Percentiles rank a stretch among this genome's conserved stretches.
phyloP scores from a whole-genome alignment of 306 rosid genomes.

The Canavalia ensiformis region DNA sequence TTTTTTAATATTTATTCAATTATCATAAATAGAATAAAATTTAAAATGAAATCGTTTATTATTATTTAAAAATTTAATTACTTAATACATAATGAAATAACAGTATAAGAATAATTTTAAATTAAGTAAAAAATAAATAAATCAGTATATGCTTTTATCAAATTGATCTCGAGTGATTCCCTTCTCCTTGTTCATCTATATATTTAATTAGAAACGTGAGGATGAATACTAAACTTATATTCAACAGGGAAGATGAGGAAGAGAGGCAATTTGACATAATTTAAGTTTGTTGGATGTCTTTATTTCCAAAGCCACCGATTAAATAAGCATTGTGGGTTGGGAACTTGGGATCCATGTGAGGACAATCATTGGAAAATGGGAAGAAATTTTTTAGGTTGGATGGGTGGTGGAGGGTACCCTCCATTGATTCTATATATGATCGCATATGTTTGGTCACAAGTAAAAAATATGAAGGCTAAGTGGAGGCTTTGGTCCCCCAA shows the following conservation, averaged over 20 bases:
- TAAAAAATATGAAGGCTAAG: conserved; percentile 36
- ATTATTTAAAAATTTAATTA: not conserved
- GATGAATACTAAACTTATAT: conserved; percentile 16
- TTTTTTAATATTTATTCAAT: not conserved
- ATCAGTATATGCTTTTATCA: conserved; percentile 6
- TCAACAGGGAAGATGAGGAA: conserved; percentile 16
- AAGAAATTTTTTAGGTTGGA: conserved; percentile 43
- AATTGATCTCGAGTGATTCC: conserved; percentile 24
- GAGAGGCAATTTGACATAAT: conserved; percentile 43
- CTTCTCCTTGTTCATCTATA: conserved; percentile 13
- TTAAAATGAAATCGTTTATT: not conserved
- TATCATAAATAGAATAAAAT: not conserved
- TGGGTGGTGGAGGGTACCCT: conserved; percentile 54
- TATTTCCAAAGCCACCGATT: conserved; percentile 40
- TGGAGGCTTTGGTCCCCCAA: conserved; percentile 56
- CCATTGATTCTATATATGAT: conserved; percentile 40
- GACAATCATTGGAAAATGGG: conserved; percentile 67
- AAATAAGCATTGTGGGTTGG: conserved; percentile 43
- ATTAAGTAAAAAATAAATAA: not conserved
- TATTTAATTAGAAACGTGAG: conserved; percentile 42
- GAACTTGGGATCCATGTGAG: conserved; percentile 65
- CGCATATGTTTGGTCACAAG: conserved; percentile 41
- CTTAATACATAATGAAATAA: not conserved
- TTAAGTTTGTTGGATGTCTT: conserved; percentile 32
- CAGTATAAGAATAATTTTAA: not conserved